Percentiles rank a stretch among this genome's conserved stretches.
Conservation (phyloP, 805 yeast species). For the Nakazawaea peltata region DNA sequence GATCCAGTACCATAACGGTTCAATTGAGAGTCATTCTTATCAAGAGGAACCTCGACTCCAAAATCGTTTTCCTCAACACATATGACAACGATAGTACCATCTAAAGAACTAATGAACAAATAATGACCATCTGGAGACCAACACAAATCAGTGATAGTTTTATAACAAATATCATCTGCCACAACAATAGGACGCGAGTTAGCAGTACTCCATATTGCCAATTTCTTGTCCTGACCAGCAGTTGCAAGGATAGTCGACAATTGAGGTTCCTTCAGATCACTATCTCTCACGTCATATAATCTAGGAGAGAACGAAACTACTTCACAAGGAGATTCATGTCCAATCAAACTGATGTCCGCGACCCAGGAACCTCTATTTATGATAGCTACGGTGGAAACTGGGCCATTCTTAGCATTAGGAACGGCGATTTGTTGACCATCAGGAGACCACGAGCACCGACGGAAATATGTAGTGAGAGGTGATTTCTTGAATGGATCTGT, state of each 20-base stretch:
- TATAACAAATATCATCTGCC: conserved; percentile 65
- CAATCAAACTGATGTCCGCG: conserved; percentile 63
- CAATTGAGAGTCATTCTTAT: conserved; percentile 58
- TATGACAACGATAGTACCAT: conserved; percentile 70
- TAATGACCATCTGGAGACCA: conserved; percentile 82
- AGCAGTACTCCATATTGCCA: conserved; percentile 83
- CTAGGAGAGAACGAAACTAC: conserved; percentile 72
- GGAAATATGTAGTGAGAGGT: conserved; percentile 86
- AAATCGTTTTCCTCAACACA: conserved; percentile 56
- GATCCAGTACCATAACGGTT: conserved; percentile 84
- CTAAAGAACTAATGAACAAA: conserved; percentile 73
- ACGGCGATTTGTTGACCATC: conserved; percentile 84
- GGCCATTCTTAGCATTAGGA: conserved; percentile 82
- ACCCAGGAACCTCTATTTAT: conserved; percentile 78
- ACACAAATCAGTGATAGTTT: conserved; percentile 78
- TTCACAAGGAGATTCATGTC: conserved; percentile 83
- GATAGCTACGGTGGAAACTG: conserved; percentile 65
- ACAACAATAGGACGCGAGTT: conserved; percentile 72
- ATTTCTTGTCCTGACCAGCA: conserved; percentile 87
- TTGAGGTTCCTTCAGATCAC: conserved; percentile 14
- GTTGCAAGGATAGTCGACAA: conserved; percentile 78
- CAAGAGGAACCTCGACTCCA: conserved; percentile 55
- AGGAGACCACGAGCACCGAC: conserved; percentile 85
- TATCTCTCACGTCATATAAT: conserved; percentile 33
- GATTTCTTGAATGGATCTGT: conserved; percentile 81